phyloP scores from a whole-genome alignment of 768 basidiomycete genomes.

The Boletales sp. region DNA sequence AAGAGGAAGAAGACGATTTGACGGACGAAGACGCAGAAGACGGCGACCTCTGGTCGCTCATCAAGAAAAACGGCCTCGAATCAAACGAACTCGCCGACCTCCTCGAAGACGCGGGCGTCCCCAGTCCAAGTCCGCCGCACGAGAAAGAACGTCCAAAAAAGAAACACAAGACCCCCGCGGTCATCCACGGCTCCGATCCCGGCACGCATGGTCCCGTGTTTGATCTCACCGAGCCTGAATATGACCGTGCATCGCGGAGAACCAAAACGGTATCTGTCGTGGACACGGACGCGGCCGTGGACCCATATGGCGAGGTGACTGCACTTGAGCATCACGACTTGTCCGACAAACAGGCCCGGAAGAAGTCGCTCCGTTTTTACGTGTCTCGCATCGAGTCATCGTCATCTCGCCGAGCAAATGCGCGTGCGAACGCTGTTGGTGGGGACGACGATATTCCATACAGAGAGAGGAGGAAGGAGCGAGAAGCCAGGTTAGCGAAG shows the following conservation, averaged over 20 bases:
- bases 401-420: conserved; percentile 68
- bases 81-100: conserved; percentile 53
- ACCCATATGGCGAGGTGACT: conserved; percentile 71
- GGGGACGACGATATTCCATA: conserved; percentile 98
- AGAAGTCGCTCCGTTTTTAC: conserved; percentile 87
- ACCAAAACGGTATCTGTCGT: conserved; percentile 3
- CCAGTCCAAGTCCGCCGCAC: conserved; percentile 10
- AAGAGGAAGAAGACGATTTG: conserved; percentile 28
- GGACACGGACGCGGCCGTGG: conserved; percentile 7
- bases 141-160: conserved; percentile 49
- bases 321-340: conserved; percentile 68
- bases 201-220: conserved; percentile 44
- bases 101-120: conserved; percentile 47
- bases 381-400: conserved; percentile 87
- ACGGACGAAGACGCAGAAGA: conserved; percentile 38
- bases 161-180: conserved; percentile 48
- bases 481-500: conserved; percentile 51
- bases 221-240: conserved; percentile 80
- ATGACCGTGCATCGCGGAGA: conserved; percentile 20
- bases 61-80: conserved; percentile 37
- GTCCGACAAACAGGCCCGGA: conserved; percentile 78
- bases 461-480: conserved; percentile 65
- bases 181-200: conserved; percentile 8
- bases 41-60: conserved; percentile 43
- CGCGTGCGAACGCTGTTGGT: conserved; percentile 64